Conservation (phyloP, 164 flowering plant species). For the Vitis riparia region DNA sequence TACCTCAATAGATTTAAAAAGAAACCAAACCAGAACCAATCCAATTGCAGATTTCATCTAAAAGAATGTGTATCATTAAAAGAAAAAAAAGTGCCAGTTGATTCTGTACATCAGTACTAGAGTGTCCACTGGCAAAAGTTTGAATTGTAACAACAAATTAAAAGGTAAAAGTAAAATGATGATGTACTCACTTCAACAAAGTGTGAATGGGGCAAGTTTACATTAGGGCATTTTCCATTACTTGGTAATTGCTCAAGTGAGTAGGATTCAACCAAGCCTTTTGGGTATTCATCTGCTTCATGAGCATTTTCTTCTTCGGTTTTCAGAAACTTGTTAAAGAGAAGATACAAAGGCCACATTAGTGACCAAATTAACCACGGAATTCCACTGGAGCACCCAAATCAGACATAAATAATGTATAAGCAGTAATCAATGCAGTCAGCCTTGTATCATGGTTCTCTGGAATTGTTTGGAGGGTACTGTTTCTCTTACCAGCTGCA, state of each 20-base stretch:
- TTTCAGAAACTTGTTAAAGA: slow-evolving; percentile 58
- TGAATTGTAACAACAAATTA: neutral
- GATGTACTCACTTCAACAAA: slow-evolving; percentile 60
- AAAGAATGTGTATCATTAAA: neutral
- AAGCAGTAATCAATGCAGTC: neutral
- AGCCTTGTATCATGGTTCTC: neutral
- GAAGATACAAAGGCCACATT: slow-evolving; percentile 75
- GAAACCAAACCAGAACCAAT: neutral
- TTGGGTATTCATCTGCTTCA: slow-evolving; percentile 24
- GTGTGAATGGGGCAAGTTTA: slow-evolving; percentile 37
- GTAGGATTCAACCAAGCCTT: slow-evolving; percentile 23
- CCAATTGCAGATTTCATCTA: neutral
- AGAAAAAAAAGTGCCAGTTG: neutral
- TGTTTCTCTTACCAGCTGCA: neutral
- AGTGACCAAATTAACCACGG: slow-evolving; percentile 11
- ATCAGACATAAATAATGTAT: neutral
- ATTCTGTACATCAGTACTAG: neutral
- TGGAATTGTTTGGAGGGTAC: neutral
- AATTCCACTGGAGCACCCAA: slow-evolving; percentile 14
- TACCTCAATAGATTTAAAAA: slow-evolving; percentile 1
- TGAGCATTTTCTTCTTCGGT: slow-evolving; percentile 39
- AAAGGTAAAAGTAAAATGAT: neutral
- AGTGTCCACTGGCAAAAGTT: neutral
- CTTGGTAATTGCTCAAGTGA: slow-evolving; percentile 12
- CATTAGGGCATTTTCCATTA: slow-evolving; percentile 11